Base-by-base conservation (phyloP, 2,329 filamentous ascomycete genomes). In the Chaetomiaceae sp. region DNA sequence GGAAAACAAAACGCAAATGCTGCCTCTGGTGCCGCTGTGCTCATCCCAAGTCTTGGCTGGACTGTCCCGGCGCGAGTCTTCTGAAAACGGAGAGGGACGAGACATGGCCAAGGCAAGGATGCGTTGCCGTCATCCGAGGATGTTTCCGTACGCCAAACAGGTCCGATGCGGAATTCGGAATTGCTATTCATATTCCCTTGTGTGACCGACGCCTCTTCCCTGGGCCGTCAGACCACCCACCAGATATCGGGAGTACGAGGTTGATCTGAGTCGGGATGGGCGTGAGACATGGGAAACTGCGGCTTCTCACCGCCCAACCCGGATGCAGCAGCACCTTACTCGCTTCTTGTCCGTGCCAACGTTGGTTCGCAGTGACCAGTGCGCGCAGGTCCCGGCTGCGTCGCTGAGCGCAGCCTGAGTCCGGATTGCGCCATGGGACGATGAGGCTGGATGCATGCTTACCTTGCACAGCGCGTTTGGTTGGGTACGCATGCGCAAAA, bases 371-470 rank as follows among this genome's bases (percentile, higher is more conserved):
- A n/a, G n/a, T n/a, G n/a, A n/a, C n/a, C n/a, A n/a, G 34, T 13
- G 21, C 27, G 34, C 7, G 14, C 29, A 30, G 21, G 23, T 27
- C 27, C 34, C 53, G 48, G 11, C 37, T 51, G 38, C 21, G 29
- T 25, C 29, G 44, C 38, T 49, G 50, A 50, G 49, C 43, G 50
- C 47, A 50, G 41, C 37, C 45, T 43, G 20, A 41, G 23, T 32
- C 38, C 29, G 36, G 38, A 53, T 57, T 57, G 52, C 55, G 55
- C 50, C 30, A 57, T 51, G 48, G 23, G 41, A 40, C n/a, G 37
- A 34, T 53, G 16, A 38, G 40, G 46, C 40, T 44, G 29, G 27
- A 40, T 32, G 32, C 30, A 43, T 41, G 36, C 41, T 23, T 21
- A 11, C 36, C n/a, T n/a, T n/a, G n/a, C n/a, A n/a, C n/a, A n/a